phyloP scores from a whole-genome alignment of 208 protist genomes.

The Zelonia costaricensis region DNA sequence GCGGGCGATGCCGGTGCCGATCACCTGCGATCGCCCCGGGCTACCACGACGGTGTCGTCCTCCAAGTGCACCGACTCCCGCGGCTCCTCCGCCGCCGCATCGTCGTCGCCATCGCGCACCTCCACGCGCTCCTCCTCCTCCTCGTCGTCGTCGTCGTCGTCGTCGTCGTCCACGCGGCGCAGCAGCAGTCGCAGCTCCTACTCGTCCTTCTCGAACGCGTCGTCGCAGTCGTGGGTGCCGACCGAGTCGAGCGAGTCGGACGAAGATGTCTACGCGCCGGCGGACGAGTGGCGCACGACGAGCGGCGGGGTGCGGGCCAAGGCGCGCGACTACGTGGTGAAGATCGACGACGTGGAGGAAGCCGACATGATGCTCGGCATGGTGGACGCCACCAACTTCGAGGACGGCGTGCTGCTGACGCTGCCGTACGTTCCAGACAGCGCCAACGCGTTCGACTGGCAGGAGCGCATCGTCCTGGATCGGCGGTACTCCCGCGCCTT shows the following conservation, averaged over 20 bases:
- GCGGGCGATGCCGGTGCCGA: too few species aligned
- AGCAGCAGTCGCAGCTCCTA: constrained; percentile 1
- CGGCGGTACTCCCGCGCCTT: constrained; percentile 58
- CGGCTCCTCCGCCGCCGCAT: background rate
- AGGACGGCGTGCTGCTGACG: constrained; percentile 77
- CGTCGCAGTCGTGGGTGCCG: constrained; percentile 28
- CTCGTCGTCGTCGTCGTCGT: constrained; percentile 4
- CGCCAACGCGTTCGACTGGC: constrained; percentile 60
- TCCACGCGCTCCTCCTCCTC: constrained; percentile 7
- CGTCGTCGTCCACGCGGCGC: constrained; percentile 1
- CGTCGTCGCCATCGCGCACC: background rate
- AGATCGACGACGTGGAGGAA: constrained; percentile 90
- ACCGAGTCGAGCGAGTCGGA: constrained; percentile 30
- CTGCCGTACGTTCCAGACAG: constrained; percentile 80
- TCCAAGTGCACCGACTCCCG: background rate
- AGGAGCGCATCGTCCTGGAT: constrained; percentile 70
- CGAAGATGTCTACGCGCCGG: constrained; percentile 32
- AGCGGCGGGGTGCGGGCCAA: constrained; percentile 23
- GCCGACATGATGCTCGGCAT: constrained; percentile 87
- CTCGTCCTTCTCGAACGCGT: constrained; percentile 4
- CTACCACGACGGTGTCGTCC: too few species aligned
- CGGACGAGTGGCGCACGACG: constrained; percentile 24
- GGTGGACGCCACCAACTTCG: constrained; percentile 51
- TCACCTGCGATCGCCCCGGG: too few species aligned
- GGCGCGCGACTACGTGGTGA: constrained; percentile 70